These are phyloP conservation scores for Escallonia herrerae DNA, from an alignment of 129 eudicot genomes.

Conservation along the genomic window DNA sequence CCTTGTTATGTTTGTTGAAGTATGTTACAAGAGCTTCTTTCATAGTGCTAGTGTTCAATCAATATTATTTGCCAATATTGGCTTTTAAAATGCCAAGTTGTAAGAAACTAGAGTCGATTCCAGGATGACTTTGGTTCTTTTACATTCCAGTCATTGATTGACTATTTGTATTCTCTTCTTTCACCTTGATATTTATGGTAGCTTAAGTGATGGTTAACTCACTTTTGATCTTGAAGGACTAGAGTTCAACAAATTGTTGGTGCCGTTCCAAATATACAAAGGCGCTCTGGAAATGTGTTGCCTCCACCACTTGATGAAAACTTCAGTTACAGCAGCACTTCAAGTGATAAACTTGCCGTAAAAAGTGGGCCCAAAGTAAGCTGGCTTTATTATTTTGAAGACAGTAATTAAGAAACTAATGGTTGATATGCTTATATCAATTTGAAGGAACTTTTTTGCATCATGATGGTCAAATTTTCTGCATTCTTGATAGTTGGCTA, in stretches of 20 bases:
- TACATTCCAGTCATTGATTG: not conserved
- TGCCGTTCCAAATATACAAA: slow-evolving; percentile 36
- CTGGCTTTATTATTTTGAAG: not conserved
- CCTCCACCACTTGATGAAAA: slow-evolving; percentile 57
- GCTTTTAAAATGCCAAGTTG: too few relatives aligned
- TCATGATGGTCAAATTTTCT: not conserved
- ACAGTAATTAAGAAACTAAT: not conserved
- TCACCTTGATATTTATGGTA: slow-evolving; percentile 3
- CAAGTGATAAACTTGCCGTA: slow-evolving; percentile 27
- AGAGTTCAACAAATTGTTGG: slow-evolving; percentile 81
- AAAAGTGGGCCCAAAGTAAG: slow-evolving; percentile 45
- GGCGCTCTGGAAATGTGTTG: slow-evolving; percentile 57
- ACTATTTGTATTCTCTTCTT: not conserved
- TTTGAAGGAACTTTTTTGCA: not conserved
- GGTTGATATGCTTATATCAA: not conserved
- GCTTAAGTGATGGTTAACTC: slow-evolving; percentile 3
- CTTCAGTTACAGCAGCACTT: slow-evolving; percentile 19
- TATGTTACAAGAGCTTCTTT: not conserved
- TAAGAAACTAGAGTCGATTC: not conserved
- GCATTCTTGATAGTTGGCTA: slow-evolving; percentile 18
- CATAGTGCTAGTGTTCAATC: not conserved
- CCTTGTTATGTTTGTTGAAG: not conserved
- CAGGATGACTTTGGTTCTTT: slow-evolving; percentile 25
- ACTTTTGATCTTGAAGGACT: slow-evolving; percentile 36
- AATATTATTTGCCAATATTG: not conserved